Evolutionary conservation across 192 early-diverging fungal genomes (phyloP).

Genomic region (Linnemannia hyalina): DNA sequence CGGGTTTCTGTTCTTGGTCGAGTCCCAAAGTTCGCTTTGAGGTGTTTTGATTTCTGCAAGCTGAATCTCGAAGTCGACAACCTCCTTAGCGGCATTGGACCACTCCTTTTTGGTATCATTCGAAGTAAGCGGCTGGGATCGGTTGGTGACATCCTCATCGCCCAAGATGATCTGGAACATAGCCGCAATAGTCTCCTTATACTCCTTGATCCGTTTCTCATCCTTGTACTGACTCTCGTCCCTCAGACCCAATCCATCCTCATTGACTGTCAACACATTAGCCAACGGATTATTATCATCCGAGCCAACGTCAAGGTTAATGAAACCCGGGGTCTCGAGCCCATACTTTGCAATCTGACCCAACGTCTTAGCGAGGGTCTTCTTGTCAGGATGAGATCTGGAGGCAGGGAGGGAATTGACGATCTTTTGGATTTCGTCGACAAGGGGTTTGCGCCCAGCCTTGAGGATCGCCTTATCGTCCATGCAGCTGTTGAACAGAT

Average conservation of each 20-base stretch:
- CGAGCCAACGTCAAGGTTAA: neutral
- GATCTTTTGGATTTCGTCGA: conserved; percentile 39
- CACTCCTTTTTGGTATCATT: conserved; percentile 17
- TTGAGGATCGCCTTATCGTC: conserved; percentile 41
- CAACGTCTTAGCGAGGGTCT: conserved; percentile 9
- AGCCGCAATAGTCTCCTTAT: conserved; percentile 53
- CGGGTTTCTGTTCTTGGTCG: neutral
- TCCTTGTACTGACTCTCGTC: conserved; percentile 63
- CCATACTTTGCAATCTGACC: conserved; percentile 14
- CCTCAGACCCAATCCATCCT: conserved; percentile 15
- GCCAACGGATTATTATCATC: neutral
- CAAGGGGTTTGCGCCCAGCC: conserved; percentile 49
- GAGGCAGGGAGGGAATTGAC: conserved; percentile 33
- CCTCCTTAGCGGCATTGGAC: conserved; percentile 45
- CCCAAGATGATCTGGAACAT: conserved; percentile 45
- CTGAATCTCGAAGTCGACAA: conserved; percentile 65
- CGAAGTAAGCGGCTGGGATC: neutral
- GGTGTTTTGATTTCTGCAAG: conserved; percentile 40
- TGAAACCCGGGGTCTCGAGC: neutral
- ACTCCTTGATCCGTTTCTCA: conserved; percentile 39
- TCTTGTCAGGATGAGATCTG: neutral
- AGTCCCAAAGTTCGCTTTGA: neutral
- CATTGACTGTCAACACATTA: conserved; percentile 4
- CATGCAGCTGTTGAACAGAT: conserved; percentile 67
- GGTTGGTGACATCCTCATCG: neutral